Evolutionary conservation across 768 basidiomycete species (phyloP).

Genomic region (Trichaptum fuscoviolaceum): DNA sequence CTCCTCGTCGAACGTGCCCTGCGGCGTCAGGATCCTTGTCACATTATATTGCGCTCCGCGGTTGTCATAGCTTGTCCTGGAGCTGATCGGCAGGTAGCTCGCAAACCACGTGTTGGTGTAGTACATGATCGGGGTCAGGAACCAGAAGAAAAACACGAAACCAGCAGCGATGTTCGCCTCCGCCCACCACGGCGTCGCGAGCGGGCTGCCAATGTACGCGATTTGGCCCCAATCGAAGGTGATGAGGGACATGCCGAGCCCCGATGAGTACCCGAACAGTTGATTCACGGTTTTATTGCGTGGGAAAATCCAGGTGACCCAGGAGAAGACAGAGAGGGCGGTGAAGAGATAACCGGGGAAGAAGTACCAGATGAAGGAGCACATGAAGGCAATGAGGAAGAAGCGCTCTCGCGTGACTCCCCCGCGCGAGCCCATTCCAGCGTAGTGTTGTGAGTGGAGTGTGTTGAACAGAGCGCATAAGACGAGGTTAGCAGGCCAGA

Average conservation of each 20-base stretch:
- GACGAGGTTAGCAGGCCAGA: constrained; percentile 51
- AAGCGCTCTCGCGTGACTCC: constrained; percentile 73
- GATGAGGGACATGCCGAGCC: constrained; percentile 63
- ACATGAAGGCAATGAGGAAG: constrained; percentile 61
- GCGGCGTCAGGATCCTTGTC: constrained; percentile 30
- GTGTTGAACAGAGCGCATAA: constrained; percentile 75
- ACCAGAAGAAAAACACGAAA: constrained; percentile 60
- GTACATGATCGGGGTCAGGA: constrained; percentile 34
- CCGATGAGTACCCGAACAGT: constrained; percentile 55
- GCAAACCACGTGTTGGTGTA: constrained; percentile 34
- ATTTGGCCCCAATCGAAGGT: constrained; percentile 80
- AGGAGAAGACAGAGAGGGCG: constrained; percentile 37
- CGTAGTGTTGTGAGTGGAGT: constrained; percentile 63
- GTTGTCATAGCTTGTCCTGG: constrained; percentile 38
- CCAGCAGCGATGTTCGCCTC: constrained; percentile 62
- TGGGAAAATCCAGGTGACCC: constrained; percentile 66
- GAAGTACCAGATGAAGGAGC: constrained; percentile 47
- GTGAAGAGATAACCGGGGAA: constrained; percentile 73
- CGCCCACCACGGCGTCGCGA: constrained; percentile 82
- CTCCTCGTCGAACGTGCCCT: constrained; percentile 30
- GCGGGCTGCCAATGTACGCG: constrained; percentile 65
- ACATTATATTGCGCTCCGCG: constrained; percentile 37
- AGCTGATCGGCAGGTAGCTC: constrained; percentile 30
- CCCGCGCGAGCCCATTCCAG: constrained; percentile 54
- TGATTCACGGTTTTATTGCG: constrained; percentile 65